Evolutionary conservation across 2,329 filamentous ascomycete species (phyloP).

Genomic region (Colletotrichum sp.): DNA sequence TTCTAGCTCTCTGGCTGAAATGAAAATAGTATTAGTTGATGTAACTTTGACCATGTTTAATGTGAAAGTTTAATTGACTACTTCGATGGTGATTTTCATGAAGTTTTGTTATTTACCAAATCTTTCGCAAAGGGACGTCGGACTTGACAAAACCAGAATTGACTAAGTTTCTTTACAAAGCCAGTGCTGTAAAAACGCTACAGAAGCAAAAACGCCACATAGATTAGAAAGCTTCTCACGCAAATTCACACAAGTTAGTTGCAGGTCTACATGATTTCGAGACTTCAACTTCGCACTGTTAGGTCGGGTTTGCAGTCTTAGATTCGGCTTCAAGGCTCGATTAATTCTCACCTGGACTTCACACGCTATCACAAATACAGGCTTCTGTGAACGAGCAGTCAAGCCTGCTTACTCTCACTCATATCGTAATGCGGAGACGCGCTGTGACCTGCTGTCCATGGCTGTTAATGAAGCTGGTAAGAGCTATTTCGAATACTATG

Average conservation of each 20-base stretch:
- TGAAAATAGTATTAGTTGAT: neutral
- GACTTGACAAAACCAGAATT: no score
- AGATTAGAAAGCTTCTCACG: accelerated
- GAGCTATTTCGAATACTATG: accelerated
- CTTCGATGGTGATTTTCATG: neutral
- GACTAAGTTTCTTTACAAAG: no score
- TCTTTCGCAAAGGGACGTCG: neutral
- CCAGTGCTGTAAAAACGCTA: no score
- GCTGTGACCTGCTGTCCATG: neutral
- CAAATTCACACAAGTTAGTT: neutral
- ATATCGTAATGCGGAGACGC: neutral
- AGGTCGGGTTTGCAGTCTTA: accelerated
- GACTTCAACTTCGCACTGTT: neutral
- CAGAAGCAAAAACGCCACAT: accelerated
- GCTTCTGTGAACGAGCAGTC: neutral
- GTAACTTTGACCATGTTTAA: neutral
- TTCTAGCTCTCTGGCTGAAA: neutral
- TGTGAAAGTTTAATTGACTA: neutral
- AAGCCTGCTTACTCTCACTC: no score
- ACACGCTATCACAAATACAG: neutral
- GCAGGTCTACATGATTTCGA: accelerated
- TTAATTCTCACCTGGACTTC: neutral
- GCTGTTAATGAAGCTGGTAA: accelerated
- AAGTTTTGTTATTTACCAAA: no score
- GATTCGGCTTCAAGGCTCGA: neutral